Percentiles rank a stretch among this genome's conserved stretches.
Evolutionary conservation across 495 filamentous ascomycete genomes (phyloP).

Genomic region (Penicillium herquei): DNA sequence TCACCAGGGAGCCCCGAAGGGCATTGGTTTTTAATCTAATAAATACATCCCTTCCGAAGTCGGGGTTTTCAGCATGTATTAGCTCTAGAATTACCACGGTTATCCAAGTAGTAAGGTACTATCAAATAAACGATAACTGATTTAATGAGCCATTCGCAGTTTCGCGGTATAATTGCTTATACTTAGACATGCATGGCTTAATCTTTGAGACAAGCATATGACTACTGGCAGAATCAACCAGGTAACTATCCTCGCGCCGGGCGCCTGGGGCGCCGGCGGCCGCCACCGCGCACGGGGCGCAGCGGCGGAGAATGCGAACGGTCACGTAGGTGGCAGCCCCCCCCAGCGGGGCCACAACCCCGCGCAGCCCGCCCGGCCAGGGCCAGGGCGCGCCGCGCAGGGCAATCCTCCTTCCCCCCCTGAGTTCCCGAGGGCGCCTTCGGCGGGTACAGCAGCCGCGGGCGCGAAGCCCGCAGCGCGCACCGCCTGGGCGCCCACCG

Average conservation of each 20-base stretch:
- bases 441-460: too few species aligned
- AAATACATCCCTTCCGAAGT: slow-evolving; percentile 63
- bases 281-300: slow-evolving; percentile 19
- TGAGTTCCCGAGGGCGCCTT: too few species aligned
- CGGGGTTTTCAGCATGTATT: slow-evolving; percentile 69
- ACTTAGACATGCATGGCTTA: slow-evolving; percentile 74
- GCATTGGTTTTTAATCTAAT: slow-evolving; percentile 71
- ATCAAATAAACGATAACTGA: slow-evolving; percentile 74
- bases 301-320: slow-evolving; percentile 12
- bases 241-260: slow-evolving; percentile 44
- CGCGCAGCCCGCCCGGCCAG: too few species aligned
- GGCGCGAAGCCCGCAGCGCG: too few species aligned
- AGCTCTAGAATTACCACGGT: slow-evolving; percentile 73
- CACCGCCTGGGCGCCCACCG: too few species aligned
- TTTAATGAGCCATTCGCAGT: slow-evolving; percentile 72
- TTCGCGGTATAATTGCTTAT: slow-evolving; percentile 69
- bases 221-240: slow-evolving; percentile 72
- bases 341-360: too few species aligned
- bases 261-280: slow-evolving; percentile 8
- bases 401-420: too few species aligned
- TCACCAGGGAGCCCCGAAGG: slow-evolving; percentile 61
- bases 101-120: slow-evolving; percentile 71
- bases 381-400: too few species aligned
- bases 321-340: too few species aligned
- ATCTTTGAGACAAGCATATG: slow-evolving; percentile 74